Conservation (phyloP, 176 grass and related monocot genomes). For the Oryza coarctata region DNA sequence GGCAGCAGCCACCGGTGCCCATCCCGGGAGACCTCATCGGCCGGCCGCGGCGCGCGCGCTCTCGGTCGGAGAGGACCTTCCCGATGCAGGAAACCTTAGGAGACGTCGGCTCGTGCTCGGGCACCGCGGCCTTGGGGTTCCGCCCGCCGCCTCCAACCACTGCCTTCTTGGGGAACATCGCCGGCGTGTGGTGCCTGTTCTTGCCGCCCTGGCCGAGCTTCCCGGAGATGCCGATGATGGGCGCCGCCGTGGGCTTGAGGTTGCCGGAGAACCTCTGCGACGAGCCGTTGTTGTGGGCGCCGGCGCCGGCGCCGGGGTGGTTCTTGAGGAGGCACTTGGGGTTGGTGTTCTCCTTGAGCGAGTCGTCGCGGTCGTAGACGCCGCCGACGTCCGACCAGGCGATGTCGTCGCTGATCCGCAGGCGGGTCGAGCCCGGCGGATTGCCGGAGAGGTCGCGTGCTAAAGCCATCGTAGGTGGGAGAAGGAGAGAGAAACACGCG, state of each 20-base stretch:
- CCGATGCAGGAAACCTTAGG: conserved; percentile 96
- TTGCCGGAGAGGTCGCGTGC: background rate
- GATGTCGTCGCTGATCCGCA: conserved; percentile 46
- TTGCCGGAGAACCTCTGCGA: conserved; percentile 74
- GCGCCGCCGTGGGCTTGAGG: conserved; percentile 52
- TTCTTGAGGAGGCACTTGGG: conserved; percentile 67
- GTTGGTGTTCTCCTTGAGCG: conserved; percentile 88
- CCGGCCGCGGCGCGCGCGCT: conserved; percentile 22
- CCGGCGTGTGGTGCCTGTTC: conserved; percentile 36
- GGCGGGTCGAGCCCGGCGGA: conserved; percentile 44
- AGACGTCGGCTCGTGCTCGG: conserved; percentile 60
- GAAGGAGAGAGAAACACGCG: background rate
- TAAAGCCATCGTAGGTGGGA: conserved; percentile 6
- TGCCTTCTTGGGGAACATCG: conserved; percentile 72
- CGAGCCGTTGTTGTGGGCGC: conserved; percentile 4
- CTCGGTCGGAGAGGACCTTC: conserved; percentile 67
- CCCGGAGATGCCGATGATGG: conserved; percentile 58
- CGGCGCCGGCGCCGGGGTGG: background rate
- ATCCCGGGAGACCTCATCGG: background rate
- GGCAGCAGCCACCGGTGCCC: conserved; percentile 54
- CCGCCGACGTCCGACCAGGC: conserved; percentile 60
- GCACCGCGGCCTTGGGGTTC: conserved; percentile 49
- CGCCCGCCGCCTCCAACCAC: conserved; percentile 39
- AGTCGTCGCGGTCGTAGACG: conserved; percentile 87
- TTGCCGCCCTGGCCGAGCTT: conserved; percentile 44